These are phyloP conservation scores for Blastobotrys mokoenaii DNA, from an alignment of 805 yeast genomes.

Conservation along the genomic window DNA sequence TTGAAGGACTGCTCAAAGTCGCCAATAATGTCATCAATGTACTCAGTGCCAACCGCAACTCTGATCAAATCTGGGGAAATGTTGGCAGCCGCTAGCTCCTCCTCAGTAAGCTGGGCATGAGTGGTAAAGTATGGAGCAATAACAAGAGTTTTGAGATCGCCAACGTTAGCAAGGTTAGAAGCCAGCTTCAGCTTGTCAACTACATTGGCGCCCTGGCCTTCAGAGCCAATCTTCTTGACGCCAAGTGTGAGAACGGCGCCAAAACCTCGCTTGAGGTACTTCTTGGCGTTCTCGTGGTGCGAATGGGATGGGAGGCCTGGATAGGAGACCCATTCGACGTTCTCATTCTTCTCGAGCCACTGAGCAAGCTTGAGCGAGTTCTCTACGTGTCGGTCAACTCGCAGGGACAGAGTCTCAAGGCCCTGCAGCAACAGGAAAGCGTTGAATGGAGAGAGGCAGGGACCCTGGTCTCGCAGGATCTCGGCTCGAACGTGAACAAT, in stretches of 20 bases:
- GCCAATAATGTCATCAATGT: constrained; percentile 79
- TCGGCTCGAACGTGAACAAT: constrained; percentile 76
- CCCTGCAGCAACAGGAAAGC: constrained; percentile 85
- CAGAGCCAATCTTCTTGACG: constrained; percentile 60
- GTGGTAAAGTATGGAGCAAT: constrained; percentile 96
- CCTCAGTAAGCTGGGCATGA: constrained; percentile 81
- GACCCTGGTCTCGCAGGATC: constrained; percentile 86
- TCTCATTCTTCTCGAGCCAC: constrained; percentile 54
- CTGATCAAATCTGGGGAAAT: constrained; percentile 84
- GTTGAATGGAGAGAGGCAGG: constrained; percentile 80
- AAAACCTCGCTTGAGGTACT: constrained; percentile 68
- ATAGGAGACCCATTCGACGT: constrained; percentile 86
- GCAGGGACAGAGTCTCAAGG: constrained; percentile 83
- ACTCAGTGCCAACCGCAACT: constrained; percentile 85
- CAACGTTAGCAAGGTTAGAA: constrained; percentile 91
- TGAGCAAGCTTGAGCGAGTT: constrained; percentile 77
- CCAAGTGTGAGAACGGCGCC: constrained; percentile 90
- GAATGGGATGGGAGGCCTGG: constrained; percentile 79
- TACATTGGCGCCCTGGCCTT: constrained; percentile 71
- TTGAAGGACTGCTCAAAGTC: constrained; percentile 85
- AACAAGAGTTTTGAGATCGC: constrained; percentile 91
- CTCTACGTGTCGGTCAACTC: constrained; percentile 85
- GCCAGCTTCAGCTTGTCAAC: constrained; percentile 81
- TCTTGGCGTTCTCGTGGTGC: constrained; percentile 73
- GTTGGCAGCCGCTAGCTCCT: constrained; percentile 76